Conservation (phyloP, 257 asterid genomes). For the Nicotiana tomentosiformis region DNA sequence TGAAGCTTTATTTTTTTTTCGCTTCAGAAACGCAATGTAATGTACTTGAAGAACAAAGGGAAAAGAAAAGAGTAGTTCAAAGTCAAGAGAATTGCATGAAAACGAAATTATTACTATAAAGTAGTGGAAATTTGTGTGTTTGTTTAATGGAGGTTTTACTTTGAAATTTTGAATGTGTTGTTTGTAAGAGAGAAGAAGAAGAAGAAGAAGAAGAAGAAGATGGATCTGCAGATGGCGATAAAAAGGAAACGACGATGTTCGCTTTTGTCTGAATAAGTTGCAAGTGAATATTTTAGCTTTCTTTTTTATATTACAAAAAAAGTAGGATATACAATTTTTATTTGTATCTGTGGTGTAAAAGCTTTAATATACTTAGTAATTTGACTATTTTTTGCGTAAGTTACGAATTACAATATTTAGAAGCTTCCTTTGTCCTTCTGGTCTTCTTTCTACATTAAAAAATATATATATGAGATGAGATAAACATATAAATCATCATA, state of each 20-base stretch:
- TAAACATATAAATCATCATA: neutral
- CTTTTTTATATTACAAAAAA: neutral
- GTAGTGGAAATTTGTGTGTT: neutral
- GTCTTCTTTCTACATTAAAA: neutral
- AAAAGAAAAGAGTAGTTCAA: neutral
- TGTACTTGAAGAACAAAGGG: neutral
- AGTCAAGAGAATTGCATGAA: conserved; percentile 3
- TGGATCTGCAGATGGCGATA: conserved; percentile 18
- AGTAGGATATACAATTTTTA: neutral
- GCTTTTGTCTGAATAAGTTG: conserved; percentile 7
- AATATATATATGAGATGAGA: neutral
- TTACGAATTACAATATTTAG: neutral
- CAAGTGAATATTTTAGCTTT: neutral
- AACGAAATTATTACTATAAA: neutral
- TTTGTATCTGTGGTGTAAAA: neutral
- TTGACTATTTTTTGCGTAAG: neutral
- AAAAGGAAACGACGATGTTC: conserved; percentile 22
- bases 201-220: neutral
- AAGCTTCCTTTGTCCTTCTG: neutral
- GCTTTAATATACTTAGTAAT: neutral
- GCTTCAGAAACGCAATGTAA: neutral
- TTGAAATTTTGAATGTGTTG: conserved; percentile 14
- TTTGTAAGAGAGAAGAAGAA: neutral
- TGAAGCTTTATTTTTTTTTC: neutral
- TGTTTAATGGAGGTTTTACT: neutral